Evolutionary conservation across 2,329 filamentous ascomycete genomes (phyloP), one percentile per base, ranked within the genome.

Genomic region (Cladosporium sp.): DNA sequence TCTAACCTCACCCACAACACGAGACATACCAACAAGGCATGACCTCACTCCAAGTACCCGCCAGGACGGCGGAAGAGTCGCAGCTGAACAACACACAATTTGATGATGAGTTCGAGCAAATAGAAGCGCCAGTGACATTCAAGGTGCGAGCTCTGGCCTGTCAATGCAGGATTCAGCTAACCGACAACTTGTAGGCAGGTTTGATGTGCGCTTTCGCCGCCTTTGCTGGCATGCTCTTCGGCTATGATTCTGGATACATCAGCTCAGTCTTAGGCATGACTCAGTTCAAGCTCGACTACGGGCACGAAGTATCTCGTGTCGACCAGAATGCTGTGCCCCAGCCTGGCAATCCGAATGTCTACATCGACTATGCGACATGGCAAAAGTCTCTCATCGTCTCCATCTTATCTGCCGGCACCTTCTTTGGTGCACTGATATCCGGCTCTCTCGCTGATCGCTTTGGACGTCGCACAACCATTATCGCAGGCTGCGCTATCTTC

Each of bases 361-460:
- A 70, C 54, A 73, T 71, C 66, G 65, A 58, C 62, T 75, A 76
- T 67, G 64, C 67, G 26, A 72, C 74, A 4, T 75, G 72, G 66
- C 67, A 77, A 61, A 74, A 86, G 53, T 89, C 89, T 0, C 81
- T 87, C 48, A 87, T 91, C 66, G 89, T 91, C 39, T 91, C 90
- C 7, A 92, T 92, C 70, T 83, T 93, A 21, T 92, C 89, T 0
- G 88, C 88, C 32, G 90, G 90, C 65, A 92, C 90, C 34, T 93
- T 93, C 78, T 89, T 92, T 69, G 91, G 91, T 48, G 86, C 90
- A 16, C 82, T 93, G 23, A 60, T 80, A 34, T 79, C 80, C 66
- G 81, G 80, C 11, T 82, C 87, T 62, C 72, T 91, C 48, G 87
- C 86, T 26, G 90, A 92, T 71, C 79, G 76, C 64, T 83, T 91